These are phyloP conservation scores for Talaromyces sp. DNA, from an alignment of 2,329 filamentous ascomycete species.

Conservation along the genomic window DNA sequence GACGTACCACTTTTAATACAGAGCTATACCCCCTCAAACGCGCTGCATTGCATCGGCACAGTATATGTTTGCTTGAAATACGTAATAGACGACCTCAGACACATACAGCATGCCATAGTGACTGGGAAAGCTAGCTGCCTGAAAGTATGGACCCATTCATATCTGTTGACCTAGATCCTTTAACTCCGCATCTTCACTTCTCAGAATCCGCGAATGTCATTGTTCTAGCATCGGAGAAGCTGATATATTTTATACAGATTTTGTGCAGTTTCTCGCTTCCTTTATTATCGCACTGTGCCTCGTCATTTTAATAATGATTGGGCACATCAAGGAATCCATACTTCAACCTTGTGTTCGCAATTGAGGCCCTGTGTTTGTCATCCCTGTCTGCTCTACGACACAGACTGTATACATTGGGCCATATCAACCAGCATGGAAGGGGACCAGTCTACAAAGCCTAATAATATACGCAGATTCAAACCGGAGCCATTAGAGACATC, in stretches of 20 bases:
- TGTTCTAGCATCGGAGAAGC: background rate
- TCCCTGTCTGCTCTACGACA: background rate
- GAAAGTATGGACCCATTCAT: background rate
- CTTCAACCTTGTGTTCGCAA: background rate
- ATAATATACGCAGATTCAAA: constrained; percentile 21
- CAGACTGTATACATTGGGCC: background rate
- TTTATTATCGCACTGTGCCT: background rate
- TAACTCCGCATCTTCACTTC: background rate
- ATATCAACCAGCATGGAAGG: background rate
- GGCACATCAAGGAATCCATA: background rate
- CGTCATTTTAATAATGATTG: background rate
- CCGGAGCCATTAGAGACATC: constrained; percentile 30
- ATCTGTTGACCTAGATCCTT: background rate
- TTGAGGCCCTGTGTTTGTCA: background rate
- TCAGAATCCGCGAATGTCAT: background rate
- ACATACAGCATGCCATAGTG: background rate
- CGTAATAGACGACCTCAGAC: background rate
- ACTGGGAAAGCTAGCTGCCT: background rate
- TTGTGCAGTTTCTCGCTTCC: background rate
- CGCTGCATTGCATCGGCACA: background rate
- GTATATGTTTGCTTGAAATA: background rate
- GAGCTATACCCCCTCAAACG: background rate
- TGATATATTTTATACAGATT: background rate
- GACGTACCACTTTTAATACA: background rate
- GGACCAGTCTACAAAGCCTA: background rate